Percentiles rank a stretch among this genome's conserved stretches.
Conservation (phyloP, 495 filamentous ascomycete genomes). For the Aspergillus biplanus region DNA sequence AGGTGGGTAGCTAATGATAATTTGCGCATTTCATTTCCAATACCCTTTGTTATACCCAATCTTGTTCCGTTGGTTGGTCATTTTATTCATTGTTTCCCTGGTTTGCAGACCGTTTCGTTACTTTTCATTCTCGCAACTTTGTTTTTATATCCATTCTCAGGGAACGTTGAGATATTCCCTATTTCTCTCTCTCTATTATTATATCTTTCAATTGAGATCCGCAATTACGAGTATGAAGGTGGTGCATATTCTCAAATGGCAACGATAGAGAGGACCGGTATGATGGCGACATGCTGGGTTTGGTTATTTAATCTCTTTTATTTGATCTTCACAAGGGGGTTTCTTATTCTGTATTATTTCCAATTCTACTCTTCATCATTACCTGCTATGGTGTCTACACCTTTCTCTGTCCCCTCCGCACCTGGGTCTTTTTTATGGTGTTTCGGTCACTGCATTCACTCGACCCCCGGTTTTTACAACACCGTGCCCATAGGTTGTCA, state of each 20-base stretch:
- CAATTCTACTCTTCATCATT: too few relatives aligned
- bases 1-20: conserved; percentile 42
- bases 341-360: too few relatives aligned
- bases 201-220: conserved; percentile 7
- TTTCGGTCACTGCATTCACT: too few relatives aligned
- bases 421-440: too few relatives aligned
- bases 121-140: conserved; percentile 20
- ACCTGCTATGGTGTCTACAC: too few relatives aligned
- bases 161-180: not conserved
- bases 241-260: conserved; percentile 20
- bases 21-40: conserved; percentile 48
- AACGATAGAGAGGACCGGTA: conserved; percentile 30
- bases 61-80: conserved; percentile 23
- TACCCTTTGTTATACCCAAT: conserved; percentile 50
- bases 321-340: too few relatives aligned
- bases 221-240: conserved; percentile 21
- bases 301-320: too few relatives aligned
- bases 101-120: conserved; percentile 17
- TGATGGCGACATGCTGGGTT: conserved; percentile 13
- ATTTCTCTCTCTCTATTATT: not conserved
- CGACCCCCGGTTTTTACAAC: too few relatives aligned
- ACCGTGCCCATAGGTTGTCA: too few relatives aligned
- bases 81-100: too few relatives aligned
- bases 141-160: not conserved
- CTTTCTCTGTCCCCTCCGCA: too few relatives aligned